phyloP scores from a whole-genome alignment of 805 yeast genomes.

The Lipomyces orientalis region DNA sequence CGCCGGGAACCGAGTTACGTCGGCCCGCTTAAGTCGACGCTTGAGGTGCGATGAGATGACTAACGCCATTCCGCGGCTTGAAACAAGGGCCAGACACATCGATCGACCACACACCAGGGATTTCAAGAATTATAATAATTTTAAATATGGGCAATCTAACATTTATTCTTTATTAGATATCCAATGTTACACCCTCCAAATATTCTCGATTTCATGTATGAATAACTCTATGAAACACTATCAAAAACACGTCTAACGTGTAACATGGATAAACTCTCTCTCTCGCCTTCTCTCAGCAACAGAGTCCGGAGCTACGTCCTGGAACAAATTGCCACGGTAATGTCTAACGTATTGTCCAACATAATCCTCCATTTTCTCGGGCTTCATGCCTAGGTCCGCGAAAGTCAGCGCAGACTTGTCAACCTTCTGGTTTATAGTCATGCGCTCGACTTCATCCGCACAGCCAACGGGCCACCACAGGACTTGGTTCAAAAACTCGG shows the following conservation, averaged over 20 bases:
- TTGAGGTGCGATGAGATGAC: neutral
- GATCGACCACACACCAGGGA: neutral
- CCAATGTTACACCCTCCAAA: neutral
- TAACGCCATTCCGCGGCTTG: neutral
- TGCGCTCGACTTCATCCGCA: slow-evolving; percentile 78
- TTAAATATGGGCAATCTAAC: neutral
- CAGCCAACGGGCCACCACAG: slow-evolving; percentile 57
- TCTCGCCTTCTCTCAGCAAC: slow-evolving; percentile 32
- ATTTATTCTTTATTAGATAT: neutral
- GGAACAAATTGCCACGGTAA: slow-evolving; percentile 35
- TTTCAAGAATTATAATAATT: neutral
- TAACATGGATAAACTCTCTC: slow-evolving; percentile 32
- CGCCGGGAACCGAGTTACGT: neutral
- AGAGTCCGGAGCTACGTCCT: slow-evolving; percentile 35
- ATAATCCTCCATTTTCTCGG: slow-evolving; percentile 59
- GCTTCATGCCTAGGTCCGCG: slow-evolving; percentile 71
- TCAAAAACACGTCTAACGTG: slow-evolving; percentile 19
- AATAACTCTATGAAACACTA: too few relatives aligned
- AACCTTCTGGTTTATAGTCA: slow-evolving; percentile 66
- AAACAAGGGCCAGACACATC: neutral
- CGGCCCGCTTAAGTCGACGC: neutral
- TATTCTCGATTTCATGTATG: neutral
- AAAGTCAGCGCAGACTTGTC: slow-evolving; percentile 68
- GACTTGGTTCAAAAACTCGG: slow-evolving; percentile 48
- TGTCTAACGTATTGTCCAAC: slow-evolving; percentile 51